Evolutionary conservation across 2,329 filamentous ascomycete species (phyloP), one percentile per base, ranked within the genome.

Genomic region (Thermoascus crustaceus): DNA sequence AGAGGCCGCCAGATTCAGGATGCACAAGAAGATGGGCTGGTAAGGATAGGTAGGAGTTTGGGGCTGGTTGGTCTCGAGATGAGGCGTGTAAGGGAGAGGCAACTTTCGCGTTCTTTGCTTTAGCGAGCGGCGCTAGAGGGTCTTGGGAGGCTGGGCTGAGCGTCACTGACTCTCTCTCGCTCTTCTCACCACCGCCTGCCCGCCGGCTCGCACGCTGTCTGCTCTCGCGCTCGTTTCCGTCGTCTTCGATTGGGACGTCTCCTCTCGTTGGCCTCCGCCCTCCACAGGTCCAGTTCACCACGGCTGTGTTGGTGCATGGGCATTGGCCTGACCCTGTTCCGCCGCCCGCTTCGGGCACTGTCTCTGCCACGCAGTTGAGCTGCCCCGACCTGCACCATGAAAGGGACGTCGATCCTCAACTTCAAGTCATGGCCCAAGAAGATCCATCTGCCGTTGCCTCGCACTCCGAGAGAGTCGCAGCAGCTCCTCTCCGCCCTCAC

Each of bases 401-500:
- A 71, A 52, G 60, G 64, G 16, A 67, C 71, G 2, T 56, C 66
- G 2, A 57, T 65, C 23, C 60, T 67, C 26, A 57, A 61, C 26
- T 64, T 73, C 42, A 69, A 64, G 37, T 59, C 67, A 14, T 65
- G 76, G 52, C n/a, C n/a, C n/a, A 64, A 68, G 17, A 76, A 72
- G 51, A 66, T 81, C 25, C 67, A 72, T 45, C 63, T 61, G 26
- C 67, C 65, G 31, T 56, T 64, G 19, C 61, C 76, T 16, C 63
- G 78, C 10, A 74, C 68, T 17, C 63, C 68, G 4, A 68, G 68
- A 38, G 74, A 82, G 48, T 76, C 72, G 10, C 64, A 74, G 42
- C 70, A 75, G 46, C 63, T 82, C 5, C 67, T 82, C 25, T 68
- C 64, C 35, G 64, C 76, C 13, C 68, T 82, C 43, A 80, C 75